Evolutionary conservation across 2,329 filamentous ascomycete genomes (phyloP).

Genomic region (Neofusicoccum laricinum): DNA sequence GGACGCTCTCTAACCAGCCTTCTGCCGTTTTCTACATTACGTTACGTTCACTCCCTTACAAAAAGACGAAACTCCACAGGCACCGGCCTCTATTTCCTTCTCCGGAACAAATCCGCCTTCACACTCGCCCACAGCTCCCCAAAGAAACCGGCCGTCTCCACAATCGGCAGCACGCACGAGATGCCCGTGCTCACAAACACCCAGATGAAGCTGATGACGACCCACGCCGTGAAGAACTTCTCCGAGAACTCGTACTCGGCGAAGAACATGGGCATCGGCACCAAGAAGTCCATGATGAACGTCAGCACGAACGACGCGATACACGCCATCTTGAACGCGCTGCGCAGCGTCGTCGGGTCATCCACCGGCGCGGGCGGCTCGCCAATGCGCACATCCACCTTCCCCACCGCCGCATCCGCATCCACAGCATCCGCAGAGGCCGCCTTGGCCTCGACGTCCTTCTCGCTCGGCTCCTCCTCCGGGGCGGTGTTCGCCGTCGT

Average conservation of each 20-base stretch:
- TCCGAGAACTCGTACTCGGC: conserved; percentile 40
- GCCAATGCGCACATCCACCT: neutral
- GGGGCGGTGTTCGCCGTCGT: too few relatives aligned
- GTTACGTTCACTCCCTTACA: too few relatives aligned
- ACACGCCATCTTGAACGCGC: conserved; percentile 38
- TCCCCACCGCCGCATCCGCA: neutral
- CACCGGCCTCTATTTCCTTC: neutral
- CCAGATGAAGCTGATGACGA: conserved; percentile 43
- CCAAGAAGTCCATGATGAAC: conserved; percentile 39
- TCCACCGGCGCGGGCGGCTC: conserved; percentile 25
- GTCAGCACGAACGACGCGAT: conserved; percentile 37
- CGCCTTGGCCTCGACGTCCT: neutral
- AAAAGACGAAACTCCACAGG: too few relatives aligned
- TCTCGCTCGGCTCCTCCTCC: neutral
- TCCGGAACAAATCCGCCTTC: conserved; percentile 17
- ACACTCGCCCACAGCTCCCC: conserved; percentile 21
- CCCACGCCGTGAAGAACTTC: conserved; percentile 42
- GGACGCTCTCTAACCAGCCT: too few relatives aligned
- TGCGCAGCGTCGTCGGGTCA: conserved; percentile 28
- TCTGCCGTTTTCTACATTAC: too few relatives aligned
- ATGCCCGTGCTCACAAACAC: conserved; percentile 41
- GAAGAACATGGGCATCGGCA: conserved; percentile 44
- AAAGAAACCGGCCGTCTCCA: conserved; percentile 39
- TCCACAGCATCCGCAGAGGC: neutral
- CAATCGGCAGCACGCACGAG: conserved; percentile 41